Conservation (phyloP, 768 basidiomycete genomes). For the Saitozyma podzolica region DNA sequence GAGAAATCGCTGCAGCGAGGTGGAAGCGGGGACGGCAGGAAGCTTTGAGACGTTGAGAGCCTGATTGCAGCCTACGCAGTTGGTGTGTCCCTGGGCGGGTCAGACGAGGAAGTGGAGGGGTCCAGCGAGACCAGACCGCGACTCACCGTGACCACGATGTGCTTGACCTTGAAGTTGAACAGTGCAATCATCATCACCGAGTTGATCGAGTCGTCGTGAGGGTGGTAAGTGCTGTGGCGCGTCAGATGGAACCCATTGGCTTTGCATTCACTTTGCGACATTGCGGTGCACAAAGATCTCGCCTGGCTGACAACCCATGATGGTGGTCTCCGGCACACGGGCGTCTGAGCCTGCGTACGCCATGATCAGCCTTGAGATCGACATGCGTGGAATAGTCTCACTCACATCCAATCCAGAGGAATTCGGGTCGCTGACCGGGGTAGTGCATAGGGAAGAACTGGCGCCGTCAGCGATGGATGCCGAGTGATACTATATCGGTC, state of each 20-base stretch:
- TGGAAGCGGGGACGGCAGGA: conserved; percentile 25
- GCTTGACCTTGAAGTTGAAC: conserved; percentile 45
- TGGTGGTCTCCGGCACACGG: conserved; percentile 41
- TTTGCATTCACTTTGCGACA: conserved; percentile 35
- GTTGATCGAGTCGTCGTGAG: conserved; percentile 42
- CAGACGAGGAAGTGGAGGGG: background rate
- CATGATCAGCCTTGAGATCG: background rate
- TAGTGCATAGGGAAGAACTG: conserved; percentile 43
- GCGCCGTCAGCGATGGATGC: background rate
- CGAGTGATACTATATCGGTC: background rate
- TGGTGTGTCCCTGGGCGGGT: conserved; percentile 35
- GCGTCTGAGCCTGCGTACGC: conserved; percentile 36
- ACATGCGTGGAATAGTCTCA: background rate
- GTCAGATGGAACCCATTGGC: background rate
- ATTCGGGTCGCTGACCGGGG: conserved; percentile 43
- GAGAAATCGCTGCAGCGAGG: conserved; percentile 36
- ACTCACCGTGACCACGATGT: conserved; percentile 44
- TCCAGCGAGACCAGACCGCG: background rate
- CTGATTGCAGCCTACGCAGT: conserved; percentile 42
- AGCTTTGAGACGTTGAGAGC: conserved; percentile 38
- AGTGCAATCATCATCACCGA: conserved; percentile 44
- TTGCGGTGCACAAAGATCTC: conserved; percentile 45
- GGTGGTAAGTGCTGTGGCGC: conserved; percentile 30
- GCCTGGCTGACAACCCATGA: conserved; percentile 42
- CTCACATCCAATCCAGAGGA: conserved; percentile 47